Evolutionary conservation across 148 eudicot genomes (phyloP).

Genomic region (Amaranthus cruentus): DNA sequence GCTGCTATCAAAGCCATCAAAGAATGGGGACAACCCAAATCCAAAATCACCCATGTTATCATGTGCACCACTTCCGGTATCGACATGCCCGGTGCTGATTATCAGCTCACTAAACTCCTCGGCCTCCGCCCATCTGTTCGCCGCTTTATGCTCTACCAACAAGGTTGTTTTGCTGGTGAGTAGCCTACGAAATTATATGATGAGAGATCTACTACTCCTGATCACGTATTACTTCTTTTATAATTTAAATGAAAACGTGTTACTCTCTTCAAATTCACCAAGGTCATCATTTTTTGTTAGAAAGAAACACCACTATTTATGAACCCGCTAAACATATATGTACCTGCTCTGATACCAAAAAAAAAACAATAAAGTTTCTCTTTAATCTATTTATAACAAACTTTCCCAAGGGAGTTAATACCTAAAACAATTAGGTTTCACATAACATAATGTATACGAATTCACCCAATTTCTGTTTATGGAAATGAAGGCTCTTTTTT

Average conservation of each 20-base stretch:
- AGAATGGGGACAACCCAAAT: slow-evolving; percentile 51
- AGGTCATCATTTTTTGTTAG: too few species aligned
- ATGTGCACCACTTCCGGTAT: slow-evolving; percentile 49
- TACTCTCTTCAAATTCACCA: too few species aligned
- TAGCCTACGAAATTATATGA: slow-evolving; percentile 21
- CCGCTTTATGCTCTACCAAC: slow-evolving; percentile 49
- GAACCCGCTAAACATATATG: slow-evolving; percentile 29
- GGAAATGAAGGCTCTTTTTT: too few species aligned
- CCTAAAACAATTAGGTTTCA: too few species aligned
- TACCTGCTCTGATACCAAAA: slow-evolving; percentile 22
- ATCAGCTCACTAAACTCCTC: slow-evolving; percentile 49
- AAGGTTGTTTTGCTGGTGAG: slow-evolving; percentile 31
- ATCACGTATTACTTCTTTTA: too few species aligned
- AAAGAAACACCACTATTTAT: slow-evolving; percentile 5
- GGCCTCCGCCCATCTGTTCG: slow-evolving; percentile 46
- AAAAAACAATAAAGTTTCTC: too few species aligned
- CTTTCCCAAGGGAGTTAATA: too few species aligned
- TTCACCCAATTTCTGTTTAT: too few species aligned
- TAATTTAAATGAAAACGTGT: too few species aligned
- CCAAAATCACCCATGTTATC: slow-evolving; percentile 46
- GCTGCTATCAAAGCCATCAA: slow-evolving; percentile 44
- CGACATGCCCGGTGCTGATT: slow-evolving; percentile 58
- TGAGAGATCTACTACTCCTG: too few species aligned
- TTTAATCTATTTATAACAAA: too few species aligned
- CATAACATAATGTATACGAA: too few species aligned